phyloP scores from a whole-genome alignment of 768 basidiomycete species.

The Megacollybia marginata region DNA sequence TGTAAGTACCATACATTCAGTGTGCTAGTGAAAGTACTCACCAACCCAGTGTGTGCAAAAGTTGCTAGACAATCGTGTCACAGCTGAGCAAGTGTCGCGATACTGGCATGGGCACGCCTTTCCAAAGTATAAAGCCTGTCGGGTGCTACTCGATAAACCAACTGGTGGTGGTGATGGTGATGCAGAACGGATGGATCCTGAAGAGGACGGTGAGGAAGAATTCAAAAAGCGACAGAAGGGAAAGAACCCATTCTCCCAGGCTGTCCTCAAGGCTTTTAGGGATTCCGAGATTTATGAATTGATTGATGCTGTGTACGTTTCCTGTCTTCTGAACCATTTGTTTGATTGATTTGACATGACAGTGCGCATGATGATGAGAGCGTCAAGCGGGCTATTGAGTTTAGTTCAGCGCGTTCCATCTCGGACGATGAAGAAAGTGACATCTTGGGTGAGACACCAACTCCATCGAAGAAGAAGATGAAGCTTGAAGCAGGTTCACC shows the following conservation, averaged over 20 bases:
- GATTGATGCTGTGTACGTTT: slow-evolving; percentile 8
- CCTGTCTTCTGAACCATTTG: not conserved
- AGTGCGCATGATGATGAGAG: not conserved
- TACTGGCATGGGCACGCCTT: no score
- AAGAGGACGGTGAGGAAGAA: not conserved
- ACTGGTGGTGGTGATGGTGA: slow-evolving; percentile 11
- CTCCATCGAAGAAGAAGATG: not conserved
- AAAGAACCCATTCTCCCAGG: not conserved
- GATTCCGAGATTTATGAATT: slow-evolving; percentile 1
- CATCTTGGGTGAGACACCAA: not conserved
- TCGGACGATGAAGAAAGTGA: not conserved
- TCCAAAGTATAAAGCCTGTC: slow-evolving; percentile 1
- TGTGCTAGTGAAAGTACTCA: no score
- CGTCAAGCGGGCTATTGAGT: not conserved
- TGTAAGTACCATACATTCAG: no score
- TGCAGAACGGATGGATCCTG: not conserved
- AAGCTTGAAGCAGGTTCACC: not conserved
- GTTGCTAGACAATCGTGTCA: no score
- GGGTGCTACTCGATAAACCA: not conserved
- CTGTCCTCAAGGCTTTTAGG: slow-evolving; percentile 1
- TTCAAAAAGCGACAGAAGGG: not conserved
- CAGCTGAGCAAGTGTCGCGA: no score
- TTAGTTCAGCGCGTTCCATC: not conserved
- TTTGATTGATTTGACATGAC: not conserved
- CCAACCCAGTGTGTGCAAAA: no score